Base-by-base conservation (phyloP, 495 filamentous ascomycete species). In the Podospora comata region DNA sequence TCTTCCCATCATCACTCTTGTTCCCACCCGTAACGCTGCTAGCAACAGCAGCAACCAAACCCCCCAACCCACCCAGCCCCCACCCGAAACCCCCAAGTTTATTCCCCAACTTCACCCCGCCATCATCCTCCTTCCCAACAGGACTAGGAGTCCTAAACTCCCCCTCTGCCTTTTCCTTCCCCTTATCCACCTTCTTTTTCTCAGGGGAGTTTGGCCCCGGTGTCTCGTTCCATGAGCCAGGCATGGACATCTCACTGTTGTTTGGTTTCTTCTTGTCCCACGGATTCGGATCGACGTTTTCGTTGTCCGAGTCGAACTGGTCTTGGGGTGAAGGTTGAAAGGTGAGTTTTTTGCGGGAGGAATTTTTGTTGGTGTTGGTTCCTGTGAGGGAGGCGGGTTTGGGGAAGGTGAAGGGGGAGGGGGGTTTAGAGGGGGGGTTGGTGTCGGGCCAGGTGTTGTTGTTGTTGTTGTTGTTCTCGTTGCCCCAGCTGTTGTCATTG, bases 401-500 rank as follows among this genome's bases (percentile, higher is more conserved):
- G 30, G 30, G 30, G 30, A 7, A 1, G 30, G 30, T 56, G 64
- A 59, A 9, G 28, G 27, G 68, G 60, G 59, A 19, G 34, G 62
- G 16, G 30, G 26, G 62, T 2, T 57, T 23, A 39, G 67, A 44
- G n/a, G 62, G 19, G 23, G 67, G 44, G 9, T 62, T 60, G 53
- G 67, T 27, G 9, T 65, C 54, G 53, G 54, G 19, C 19, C n/a
- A 20, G 44, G 16, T 26, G 44, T 16, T 48, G 62, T 23, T 64
- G 4, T 5, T 18, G n/a, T 13, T 64, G 44, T 55, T 72, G 32
- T 55, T 55, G 18, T 19, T 53, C 19, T 16, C 39, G 44, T 60
- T 32, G 28, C 30, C 59, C 48, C 57, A 34, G 26, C 66, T 65
- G 66, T 68, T 72, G 48, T 65, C 67, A 39, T 64, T 67, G 44